Evolutionary conservation across 257 asterid genomes (phyloP), one percentile per base, ranked within the genome.

Genomic region (Petunia axillaris): DNA sequence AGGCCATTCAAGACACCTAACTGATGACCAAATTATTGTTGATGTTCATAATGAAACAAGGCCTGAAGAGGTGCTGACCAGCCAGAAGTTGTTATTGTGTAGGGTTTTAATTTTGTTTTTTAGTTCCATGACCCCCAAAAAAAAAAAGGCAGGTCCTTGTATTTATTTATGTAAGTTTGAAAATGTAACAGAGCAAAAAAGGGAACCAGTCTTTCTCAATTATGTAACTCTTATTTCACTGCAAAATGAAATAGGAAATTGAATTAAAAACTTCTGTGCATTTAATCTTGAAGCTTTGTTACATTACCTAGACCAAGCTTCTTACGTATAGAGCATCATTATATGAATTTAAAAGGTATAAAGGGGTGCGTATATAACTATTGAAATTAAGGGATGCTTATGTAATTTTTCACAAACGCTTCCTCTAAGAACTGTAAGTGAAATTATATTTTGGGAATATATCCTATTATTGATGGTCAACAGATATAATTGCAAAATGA

Each of bases 1-100:
- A 73, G 52, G 76, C 85, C 85, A 1, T 84, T 84, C 73, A 66
- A 55, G 55, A 82, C 78, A n/a, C 64, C 37, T 58, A 59, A 59
- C 25, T 16, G 25, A 58, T 6, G 70, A 44, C 64, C 44, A 62
- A 25, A 83, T 78, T 81, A 54, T 77, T 67, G 81, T 74, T 86
- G 59, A 68, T 76, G 84, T 82, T 80, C 80, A 74, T 78, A 50
- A 64, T 46, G 63, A 36, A 35, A 66, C 75, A 1, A 62, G 36
- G 13, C 87, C 39, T 55, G 63, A 77, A 14, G 76, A n/a, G 77
- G 84, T 77, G 1, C 50, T 76, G 38, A 16, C 36, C 13, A 75
- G 63, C 8, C 65, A 54, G 44, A 35, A 4, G 7, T 35, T 36
- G 37, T 50, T 76, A 70, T 64, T 46, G 16, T 76, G 82, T 84